phyloP scores from a whole-genome alignment of 495 filamentous ascomycete genomes.

The Arthonia radiata region DNA sequence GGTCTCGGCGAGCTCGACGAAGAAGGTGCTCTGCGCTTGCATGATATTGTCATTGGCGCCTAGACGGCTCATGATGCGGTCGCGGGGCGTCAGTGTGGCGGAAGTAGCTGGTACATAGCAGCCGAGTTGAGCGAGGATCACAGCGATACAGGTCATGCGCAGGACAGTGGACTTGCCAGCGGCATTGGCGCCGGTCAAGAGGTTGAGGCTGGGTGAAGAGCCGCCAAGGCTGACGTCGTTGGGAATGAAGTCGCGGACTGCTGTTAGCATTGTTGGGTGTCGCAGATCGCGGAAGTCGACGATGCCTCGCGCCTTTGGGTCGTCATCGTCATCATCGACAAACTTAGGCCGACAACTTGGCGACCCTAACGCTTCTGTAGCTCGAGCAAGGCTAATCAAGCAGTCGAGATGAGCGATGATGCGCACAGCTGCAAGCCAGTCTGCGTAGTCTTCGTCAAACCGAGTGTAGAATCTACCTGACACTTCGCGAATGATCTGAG shows the following conservation, averaged over 20 bases:
- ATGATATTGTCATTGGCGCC: slow-evolving; percentile 99
- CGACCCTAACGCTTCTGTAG: slow-evolving; percentile 57
- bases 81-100: slow-evolving; percentile 70
- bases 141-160: slow-evolving; percentile 88
- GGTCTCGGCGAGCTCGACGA: slow-evolving; percentile 91
- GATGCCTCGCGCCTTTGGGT: slow-evolving; percentile 41
- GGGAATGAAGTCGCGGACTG: slow-evolving; percentile 83
- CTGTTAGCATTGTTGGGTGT: slow-evolving; percentile 79
- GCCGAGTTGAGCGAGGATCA: slow-evolving; percentile 97
- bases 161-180: slow-evolving; percentile 97
- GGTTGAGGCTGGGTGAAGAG: slow-evolving; percentile 45
- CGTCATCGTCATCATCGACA: too few species aligned
- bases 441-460: slow-evolving; percentile 67
- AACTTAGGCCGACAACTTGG: slow-evolving; percentile 77
- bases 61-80: slow-evolving; percentile 96
- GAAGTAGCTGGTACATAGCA: slow-evolving; percentile 72
- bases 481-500: slow-evolving; percentile 76
- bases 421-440: slow-evolving; percentile 71
- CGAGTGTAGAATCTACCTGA: slow-evolving; percentile 58
- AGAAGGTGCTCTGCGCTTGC: slow-evolving; percentile 92
- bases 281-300: slow-evolving; percentile 80
- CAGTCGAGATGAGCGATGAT: slow-evolving; percentile 87
- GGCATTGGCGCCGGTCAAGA: slow-evolving; percentile 90
- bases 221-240: slow-evolving; percentile 86
- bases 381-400: slow-evolving; percentile 72